Conservation (phyloP, 768 basidiomycete genomes). For the Termitomyces sp. region DNA sequence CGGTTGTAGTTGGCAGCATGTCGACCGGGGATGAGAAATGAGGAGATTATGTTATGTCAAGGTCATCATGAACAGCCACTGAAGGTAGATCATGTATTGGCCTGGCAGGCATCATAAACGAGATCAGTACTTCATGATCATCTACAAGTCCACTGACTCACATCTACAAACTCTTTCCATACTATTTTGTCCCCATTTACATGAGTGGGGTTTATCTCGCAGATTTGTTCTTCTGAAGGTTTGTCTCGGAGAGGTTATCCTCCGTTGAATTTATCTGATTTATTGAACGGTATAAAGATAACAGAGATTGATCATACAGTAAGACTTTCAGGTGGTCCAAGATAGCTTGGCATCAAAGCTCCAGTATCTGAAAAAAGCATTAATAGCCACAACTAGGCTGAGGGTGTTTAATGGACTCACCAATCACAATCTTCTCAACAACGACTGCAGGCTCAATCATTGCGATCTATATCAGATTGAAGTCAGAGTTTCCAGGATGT, state of each 20-base stretch:
- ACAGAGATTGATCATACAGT: not conserved
- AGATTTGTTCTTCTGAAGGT: not conserved
- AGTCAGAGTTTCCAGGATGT: not conserved
- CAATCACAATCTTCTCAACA: conserved; percentile 59
- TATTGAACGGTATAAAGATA: not conserved
- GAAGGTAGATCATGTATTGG: too few relatives aligned
- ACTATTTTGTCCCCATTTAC: not conserved
- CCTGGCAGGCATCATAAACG: not conserved
- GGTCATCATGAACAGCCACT: too few relatives aligned
- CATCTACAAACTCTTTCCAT: too few relatives aligned
- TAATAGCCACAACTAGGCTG: not conserved
- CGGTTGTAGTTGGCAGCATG: not conserved
- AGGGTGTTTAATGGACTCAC: conserved; percentile 25
- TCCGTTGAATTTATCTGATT: not conserved
- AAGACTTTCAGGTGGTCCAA: conserved; percentile 60
- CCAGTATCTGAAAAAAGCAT: conserved; percentile 44
- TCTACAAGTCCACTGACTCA: too few relatives aligned
- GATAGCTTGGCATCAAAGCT: conserved; percentile 49
- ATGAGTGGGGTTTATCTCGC: not conserved
- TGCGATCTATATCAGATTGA: conserved; percentile 31
- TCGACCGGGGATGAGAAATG: not conserved
- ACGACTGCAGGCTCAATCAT: conserved; percentile 61
- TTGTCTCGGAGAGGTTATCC: not conserved
- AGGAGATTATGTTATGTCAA: too few relatives aligned
- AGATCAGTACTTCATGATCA: not conserved